phyloP scores from a whole-genome alignment of 2,329 filamentous ascomycete species.

The Fusarium bulbicola region DNA sequence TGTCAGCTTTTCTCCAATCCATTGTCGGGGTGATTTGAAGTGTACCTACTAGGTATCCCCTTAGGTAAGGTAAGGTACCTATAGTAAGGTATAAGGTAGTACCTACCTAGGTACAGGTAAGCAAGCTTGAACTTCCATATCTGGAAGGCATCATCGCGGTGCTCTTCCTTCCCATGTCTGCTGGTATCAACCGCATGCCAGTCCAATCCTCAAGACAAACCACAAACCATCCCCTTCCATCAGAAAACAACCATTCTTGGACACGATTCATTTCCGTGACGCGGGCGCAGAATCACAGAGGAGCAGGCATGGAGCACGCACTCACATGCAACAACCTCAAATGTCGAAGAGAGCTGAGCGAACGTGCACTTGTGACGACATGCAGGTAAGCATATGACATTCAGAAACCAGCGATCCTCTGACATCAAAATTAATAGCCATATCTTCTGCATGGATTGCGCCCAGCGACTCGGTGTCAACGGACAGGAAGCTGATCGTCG shows the following conservation, averaged over 20 bases:
- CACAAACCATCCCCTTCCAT: background rate
- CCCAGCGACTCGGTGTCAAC: slow-evolving; percentile 70
- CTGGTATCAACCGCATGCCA: no score
- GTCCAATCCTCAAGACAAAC: background rate
- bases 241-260: background rate
- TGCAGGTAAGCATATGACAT: slow-evolving; percentile 70
- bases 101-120: background rate
- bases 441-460: slow-evolving; percentile 84
- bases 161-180: background rate
- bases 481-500: slow-evolving; percentile 48
- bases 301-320: slow-evolving; percentile 71
- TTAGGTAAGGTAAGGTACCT: background rate
- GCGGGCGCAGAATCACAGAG: no score
- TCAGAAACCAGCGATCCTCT: background rate
- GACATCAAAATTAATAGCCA: slow-evolving; percentile 63
- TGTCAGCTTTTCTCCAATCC: background rate
- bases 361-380: slow-evolving; percentile 84
- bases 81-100: no score
- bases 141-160: background rate
- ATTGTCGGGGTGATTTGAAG: background rate
- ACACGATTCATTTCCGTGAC: background rate
- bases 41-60: background rate
- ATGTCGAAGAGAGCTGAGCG: slow-evolving; percentile 74
- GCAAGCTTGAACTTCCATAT: background rate
- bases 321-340: slow-evolving; percentile 83